Percentiles rank a stretch among this genome's conserved stretches.
Conservation (phyloP, 2,329 filamentous ascomycete genomes). For the Trichophyton benhamiae region DNA sequence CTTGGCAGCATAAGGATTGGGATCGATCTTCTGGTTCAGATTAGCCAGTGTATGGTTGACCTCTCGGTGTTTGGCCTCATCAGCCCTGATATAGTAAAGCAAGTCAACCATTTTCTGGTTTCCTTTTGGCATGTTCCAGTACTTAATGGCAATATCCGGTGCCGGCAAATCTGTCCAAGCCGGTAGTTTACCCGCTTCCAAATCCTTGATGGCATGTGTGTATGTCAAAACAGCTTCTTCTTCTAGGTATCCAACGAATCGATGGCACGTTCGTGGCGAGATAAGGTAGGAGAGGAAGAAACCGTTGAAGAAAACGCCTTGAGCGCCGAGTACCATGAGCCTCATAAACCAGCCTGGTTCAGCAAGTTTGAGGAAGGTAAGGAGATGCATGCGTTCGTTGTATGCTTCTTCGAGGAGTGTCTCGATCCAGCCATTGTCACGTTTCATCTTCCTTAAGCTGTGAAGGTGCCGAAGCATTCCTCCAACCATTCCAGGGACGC, state of each 20-base stretch:
- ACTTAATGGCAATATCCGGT: constrained; percentile 78
- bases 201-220: constrained; percentile 72
- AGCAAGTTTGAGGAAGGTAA: constrained; percentile 87
- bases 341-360: constrained; percentile 83
- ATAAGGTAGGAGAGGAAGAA: constrained; percentile 83
- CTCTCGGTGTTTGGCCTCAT: constrained; percentile 80
- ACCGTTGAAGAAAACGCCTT: constrained; percentile 93
- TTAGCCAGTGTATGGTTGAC: constrained; percentile 94
- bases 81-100: constrained; percentile 76
- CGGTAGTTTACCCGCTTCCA: constrained; percentile 72
- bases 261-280: constrained; percentile 76
- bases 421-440: constrained; percentile 78
- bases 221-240: constrained; percentile 97
- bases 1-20: constrained; percentile 79
- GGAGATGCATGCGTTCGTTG: constrained; percentile 86
- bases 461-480: constrained; percentile 86
- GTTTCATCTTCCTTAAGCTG: constrained; percentile 32
- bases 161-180: constrained; percentile 68
- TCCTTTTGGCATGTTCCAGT: constrained; percentile 89
- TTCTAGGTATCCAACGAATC: constrained; percentile 93
- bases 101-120: constrained; percentile 73
- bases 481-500: constrained; percentile 92
- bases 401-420: constrained; percentile 80
- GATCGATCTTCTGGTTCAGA: constrained; percentile 70
- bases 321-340: constrained; percentile 76